Percentiles rank a stretch among this genome's conserved stretches.
These are phyloP conservation scores for Moesziomyces aphidis DNA, from an alignment of 1,284 basidiomycete species.

Conservation along the genomic window DNA sequence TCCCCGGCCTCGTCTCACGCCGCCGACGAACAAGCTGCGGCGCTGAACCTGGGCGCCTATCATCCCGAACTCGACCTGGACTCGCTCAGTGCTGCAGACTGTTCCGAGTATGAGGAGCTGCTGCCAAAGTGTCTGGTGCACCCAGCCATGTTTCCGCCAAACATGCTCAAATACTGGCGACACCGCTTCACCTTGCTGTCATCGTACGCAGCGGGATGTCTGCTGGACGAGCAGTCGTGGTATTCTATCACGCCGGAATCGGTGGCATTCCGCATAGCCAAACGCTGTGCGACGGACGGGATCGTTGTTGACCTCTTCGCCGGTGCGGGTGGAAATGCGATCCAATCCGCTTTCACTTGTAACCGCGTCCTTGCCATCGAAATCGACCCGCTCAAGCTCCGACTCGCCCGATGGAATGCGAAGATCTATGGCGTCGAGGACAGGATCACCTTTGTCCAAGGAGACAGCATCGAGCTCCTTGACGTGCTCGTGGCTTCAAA, in stretches of 20 bases:
- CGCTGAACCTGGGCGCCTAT: slow-evolving; percentile 30
- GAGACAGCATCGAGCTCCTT: slow-evolving; percentile 85
- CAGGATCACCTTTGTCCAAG: slow-evolving; percentile 91
- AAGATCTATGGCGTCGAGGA: slow-evolving; percentile 91
- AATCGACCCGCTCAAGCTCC: slow-evolving; percentile 82
- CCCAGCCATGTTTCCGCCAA: slow-evolving; percentile 15
- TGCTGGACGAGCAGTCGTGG: slow-evolving; percentile 89
- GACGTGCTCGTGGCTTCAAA: neutral
- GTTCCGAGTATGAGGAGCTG: slow-evolving; percentile 10
- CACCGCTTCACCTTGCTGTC: slow-evolving; percentile 56
- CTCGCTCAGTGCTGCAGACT: neutral
- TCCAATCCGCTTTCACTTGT: slow-evolving; percentile 95
- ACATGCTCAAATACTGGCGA: slow-evolving; percentile 48
- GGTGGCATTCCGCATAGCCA: slow-evolving; percentile 90
- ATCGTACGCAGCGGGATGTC: slow-evolving; percentile 52
- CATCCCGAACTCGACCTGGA: slow-evolving; percentile 24
- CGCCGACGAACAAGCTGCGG: too few species aligned
- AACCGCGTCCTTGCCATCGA: slow-evolving; percentile 93
- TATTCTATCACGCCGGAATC: slow-evolving; percentile 94
- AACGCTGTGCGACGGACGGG: slow-evolving; percentile 74
- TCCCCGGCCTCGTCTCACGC: neutral
- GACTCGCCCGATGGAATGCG: slow-evolving; percentile 88
- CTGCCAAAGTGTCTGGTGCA: slow-evolving; percentile 25
- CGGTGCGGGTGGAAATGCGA: slow-evolving; percentile 96
- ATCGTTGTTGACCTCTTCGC: slow-evolving; percentile 90